These are phyloP conservation scores for Calonectria honghensis DNA, from an alignment of 2,329 filamentous ascomycete genomes.

Conservation along the genomic window DNA sequence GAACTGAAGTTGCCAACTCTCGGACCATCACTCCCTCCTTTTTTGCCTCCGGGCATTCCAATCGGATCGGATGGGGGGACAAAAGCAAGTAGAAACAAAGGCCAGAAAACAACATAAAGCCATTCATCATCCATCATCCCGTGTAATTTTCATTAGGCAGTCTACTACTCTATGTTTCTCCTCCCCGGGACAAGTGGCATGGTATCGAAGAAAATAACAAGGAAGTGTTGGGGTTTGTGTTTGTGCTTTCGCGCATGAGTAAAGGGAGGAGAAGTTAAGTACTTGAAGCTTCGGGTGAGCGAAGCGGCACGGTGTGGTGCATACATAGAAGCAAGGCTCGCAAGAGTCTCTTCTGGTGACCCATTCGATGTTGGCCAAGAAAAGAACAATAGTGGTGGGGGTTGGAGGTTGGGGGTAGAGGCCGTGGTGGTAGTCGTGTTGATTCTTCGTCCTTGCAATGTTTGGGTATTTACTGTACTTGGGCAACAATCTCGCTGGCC, in stretches of 20 bases:
- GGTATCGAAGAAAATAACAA: slow-evolving; percentile 63
- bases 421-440: background rate
- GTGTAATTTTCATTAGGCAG: slow-evolving; percentile 56
- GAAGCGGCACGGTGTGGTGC: slow-evolving; percentile 34
- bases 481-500: slow-evolving; percentile 96
- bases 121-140: slow-evolving; percentile 47
- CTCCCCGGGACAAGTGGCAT: slow-evolving; percentile 55
- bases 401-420: slow-evolving; percentile 1
- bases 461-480: slow-evolving; percentile 73
- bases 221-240: slow-evolving; percentile 27
- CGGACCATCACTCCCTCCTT: slow-evolving; percentile 3
- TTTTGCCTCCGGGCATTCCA: slow-evolving; percentile 19
- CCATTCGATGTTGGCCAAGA: slow-evolving; percentile 41
- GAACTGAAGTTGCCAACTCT: slow-evolving; percentile 10
- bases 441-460: slow-evolving; percentile 28
- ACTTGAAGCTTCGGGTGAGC: slow-evolving; percentile 36
- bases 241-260: slow-evolving; percentile 30
- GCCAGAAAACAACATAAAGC: slow-evolving; percentile 17
- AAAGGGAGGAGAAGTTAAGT: slow-evolving; percentile 32
- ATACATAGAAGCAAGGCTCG: slow-evolving; percentile 39
- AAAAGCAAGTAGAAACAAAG: slow-evolving; percentile 26
- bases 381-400: slow-evolving; percentile 35
- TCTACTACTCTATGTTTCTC: slow-evolving; percentile 61
- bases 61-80: background rate
- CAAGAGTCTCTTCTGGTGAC: slow-evolving; percentile 42